A percentile compares a stretch with the other conserved stretches of the same genome.
Conservation (phyloP, 805 yeast species). For the Metschnikowia borealis region DNA sequence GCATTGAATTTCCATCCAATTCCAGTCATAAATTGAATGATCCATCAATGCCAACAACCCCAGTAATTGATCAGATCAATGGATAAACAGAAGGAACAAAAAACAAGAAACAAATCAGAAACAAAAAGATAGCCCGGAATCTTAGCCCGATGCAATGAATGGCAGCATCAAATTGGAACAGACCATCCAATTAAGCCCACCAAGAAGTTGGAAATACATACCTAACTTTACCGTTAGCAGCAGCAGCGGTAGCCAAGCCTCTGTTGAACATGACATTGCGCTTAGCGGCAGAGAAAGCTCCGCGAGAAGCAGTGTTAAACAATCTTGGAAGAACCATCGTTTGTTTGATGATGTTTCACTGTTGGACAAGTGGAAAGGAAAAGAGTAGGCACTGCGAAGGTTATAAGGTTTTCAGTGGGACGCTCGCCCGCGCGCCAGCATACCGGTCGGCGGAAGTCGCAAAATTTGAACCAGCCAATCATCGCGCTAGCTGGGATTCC, state of each 20-base stretch:
- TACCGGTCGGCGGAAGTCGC: conserved; percentile 20
- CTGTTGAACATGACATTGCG: conserved; percentile 73
- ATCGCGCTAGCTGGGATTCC: conserved; percentile 19
- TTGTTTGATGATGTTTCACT: conserved; percentile 19
- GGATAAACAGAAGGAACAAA: too few species aligned
- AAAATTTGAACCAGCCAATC: conserved; percentile 20
- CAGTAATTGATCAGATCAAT: too few species aligned
- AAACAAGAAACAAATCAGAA: too few species aligned
- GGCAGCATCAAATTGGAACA: background rate
- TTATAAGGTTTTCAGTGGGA: conserved; percentile 19
- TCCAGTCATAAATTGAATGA: too few species aligned
- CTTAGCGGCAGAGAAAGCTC: conserved; percentile 86
- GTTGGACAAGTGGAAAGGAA: conserved; percentile 16
- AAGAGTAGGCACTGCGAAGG: conserved; percentile 13
- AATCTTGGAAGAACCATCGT: conserved; percentile 56
- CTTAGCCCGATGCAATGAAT: background rate
- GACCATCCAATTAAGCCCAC: background rate
- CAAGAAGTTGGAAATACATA: conserved; percentile 43
- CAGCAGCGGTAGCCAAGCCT: conserved; percentile 75
- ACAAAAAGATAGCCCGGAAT: too few species aligned
- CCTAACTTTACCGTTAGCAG: conserved; percentile 80
- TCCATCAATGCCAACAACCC: too few species aligned
- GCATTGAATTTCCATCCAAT: too few species aligned
- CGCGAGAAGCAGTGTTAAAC: conserved; percentile 61
- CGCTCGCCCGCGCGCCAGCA: conserved; percentile 18